Evolutionary conservation across 2,329 filamentous ascomycete species (phyloP), one percentile per base, ranked within the genome.

Genomic region (Claviceps capensis): DNA sequence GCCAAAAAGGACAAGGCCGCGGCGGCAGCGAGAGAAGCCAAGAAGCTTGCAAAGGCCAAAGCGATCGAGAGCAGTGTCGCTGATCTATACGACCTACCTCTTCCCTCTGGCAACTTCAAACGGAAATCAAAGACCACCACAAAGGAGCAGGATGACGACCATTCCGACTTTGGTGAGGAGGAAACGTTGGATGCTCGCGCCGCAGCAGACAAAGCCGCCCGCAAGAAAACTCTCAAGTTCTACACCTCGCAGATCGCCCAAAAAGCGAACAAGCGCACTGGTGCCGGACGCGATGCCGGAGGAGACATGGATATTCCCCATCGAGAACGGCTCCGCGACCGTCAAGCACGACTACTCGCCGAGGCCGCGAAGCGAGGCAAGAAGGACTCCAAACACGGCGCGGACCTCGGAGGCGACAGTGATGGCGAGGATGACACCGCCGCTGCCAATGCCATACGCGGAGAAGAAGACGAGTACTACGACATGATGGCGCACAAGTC

Each of bases 161-260:
- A 87, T 60, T 95, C 89, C 2, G 93, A 98, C 72, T 91, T 98
- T 64, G 93, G 91, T 60, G 93, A 98, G 62, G 89, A 95, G 65
- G 84, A 87, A 16, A 72, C 75, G 4, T 78, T 97, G 53, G 88
- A 89, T 51, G 81, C 83, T 11, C 78, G 82, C 55, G 82, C 91
- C 55, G 85, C 88, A 1, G 86, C 86, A 43, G 88, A 95, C 62
- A 98, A 98, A 70, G 86, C 84, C 0, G 79, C 81, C 54, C 86
- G 86, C 67, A 95, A 93, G 76, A 95, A 94, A 75, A 88, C 82
- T 57, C 78, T 98, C 53, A 86, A 89, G 56, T 98, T 98, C 75
- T 98, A 98, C 77, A 97, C 94, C 2, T 95, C 90, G 3, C 93
- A 98, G 66, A 93, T 98, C 58, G 85, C 87, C 30, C 91, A 97